A percentile compares a stretch with the other conserved stretches of the same genome.
These are phyloP conservation scores for Penicillium sp. DNA, from an alignment of 2,329 filamentous ascomycete genomes.

Conservation along the genomic window DNA sequence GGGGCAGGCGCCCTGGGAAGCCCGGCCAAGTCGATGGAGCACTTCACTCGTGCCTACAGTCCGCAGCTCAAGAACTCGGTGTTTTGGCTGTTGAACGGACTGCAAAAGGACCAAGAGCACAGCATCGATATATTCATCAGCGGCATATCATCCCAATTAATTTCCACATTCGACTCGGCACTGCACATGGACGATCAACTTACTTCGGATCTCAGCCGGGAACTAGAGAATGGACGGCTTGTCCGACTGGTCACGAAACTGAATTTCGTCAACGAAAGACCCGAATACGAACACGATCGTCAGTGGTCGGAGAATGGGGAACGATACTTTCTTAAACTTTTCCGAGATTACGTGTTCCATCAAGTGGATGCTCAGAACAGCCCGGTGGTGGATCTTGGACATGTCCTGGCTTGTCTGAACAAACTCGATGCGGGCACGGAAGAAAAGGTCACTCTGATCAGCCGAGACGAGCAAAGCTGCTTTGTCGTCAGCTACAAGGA, in stretches of 20 bases:
- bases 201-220: constrained; percentile 66
- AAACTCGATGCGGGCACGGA: constrained; percentile 88
- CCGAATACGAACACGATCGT: constrained; percentile 72
- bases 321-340: constrained; percentile 87
- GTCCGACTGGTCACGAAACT: constrained; percentile 80
- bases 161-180: constrained; percentile 69
- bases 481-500: constrained; percentile 90
- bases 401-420: constrained; percentile 82
- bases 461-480: constrained; percentile 83
- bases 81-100: constrained; percentile 71
- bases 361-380: constrained; percentile 83
- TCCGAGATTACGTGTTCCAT: constrained; percentile 96
- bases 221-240: constrained; percentile 85
- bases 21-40: constrained; percentile 67
- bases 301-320: constrained; percentile 91
- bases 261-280: constrained; percentile 82
- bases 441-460: constrained; percentile 80
- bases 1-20: constrained; percentile 59
- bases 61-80: constrained; percentile 74
- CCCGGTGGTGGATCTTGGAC: constrained; percentile 78
- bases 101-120: constrained; percentile 61
- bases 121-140: constrained; percentile 72
- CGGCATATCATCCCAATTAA: constrained; percentile 73
- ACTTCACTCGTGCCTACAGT: constrained; percentile 72
- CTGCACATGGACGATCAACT: constrained; percentile 77